These are phyloP conservation scores for Chlamydomonas applanata DNA, from an alignment of 139 green algal species.

Conservation along the genomic window DNA sequence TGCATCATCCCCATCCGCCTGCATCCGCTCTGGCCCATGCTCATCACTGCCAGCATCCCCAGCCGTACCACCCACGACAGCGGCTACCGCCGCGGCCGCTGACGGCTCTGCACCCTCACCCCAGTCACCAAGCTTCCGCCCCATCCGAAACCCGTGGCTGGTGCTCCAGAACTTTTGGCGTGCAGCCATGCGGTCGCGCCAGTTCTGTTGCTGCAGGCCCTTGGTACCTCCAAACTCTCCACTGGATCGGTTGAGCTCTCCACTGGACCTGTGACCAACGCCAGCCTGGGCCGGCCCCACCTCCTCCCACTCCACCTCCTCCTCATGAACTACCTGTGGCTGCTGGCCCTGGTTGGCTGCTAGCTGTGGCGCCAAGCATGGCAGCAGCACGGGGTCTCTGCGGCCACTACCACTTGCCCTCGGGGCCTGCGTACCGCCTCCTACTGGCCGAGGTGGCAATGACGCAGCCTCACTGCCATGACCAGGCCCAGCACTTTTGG, in stretches of 20 bases:
- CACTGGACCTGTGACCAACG: neutral
- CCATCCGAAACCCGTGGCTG: constrained; percentile 80
- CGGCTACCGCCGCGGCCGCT: neutral
- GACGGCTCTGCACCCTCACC: constrained; percentile 10
- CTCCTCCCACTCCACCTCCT: constrained; percentile 55
- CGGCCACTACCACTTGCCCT: too few relatives aligned
- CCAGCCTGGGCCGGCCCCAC: constrained; percentile 23
- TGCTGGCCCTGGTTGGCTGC: neutral
- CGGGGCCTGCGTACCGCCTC: too few relatives aligned
- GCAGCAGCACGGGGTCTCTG: too few relatives aligned
- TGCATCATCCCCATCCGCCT: neutral
- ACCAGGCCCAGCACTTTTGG: too few relatives aligned
- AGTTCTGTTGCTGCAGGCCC: constrained; percentile 27
- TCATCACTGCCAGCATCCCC: constrained; percentile 12
- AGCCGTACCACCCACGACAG: constrained; percentile 12
- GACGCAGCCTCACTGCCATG: too few relatives aligned
- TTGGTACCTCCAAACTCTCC: too few relatives aligned
- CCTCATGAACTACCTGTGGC: neutral
- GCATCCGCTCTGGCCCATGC: neutral
- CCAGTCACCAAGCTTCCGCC: constrained; percentile 87
- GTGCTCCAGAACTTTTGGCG: constrained; percentile 83
- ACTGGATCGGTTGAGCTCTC: neutral
- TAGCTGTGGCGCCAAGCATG: too few relatives aligned
- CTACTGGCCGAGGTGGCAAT: too few relatives aligned
- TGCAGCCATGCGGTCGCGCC: constrained; percentile 61